Conservation (phyloP, 768 basidiomycete genomes). For the Amanita pseudoporphyria region DNA sequence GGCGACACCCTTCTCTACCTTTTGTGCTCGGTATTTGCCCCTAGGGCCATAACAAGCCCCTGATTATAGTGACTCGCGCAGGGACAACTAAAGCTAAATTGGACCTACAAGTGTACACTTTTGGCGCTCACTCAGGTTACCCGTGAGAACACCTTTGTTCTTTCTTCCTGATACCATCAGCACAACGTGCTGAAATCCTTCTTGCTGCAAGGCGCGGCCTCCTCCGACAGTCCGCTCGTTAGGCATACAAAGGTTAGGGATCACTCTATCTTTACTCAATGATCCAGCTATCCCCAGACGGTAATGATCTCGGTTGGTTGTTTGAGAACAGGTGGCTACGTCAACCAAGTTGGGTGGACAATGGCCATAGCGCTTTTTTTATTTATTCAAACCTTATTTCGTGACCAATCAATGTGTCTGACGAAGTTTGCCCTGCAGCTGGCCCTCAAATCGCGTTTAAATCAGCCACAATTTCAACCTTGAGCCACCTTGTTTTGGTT, state of each 20-base stretch:
- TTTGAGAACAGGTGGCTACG: constrained; percentile 12
- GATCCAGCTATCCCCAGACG: neutral
- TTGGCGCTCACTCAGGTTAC: constrained; percentile 19
- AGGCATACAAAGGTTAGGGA: constrained; percentile 33
- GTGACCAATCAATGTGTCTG: constrained; percentile 7
- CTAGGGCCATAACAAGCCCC: no score
- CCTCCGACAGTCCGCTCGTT: constrained; percentile 61
- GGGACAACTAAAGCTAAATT: constrained; percentile 14
- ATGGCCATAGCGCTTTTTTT: constrained; percentile 14
- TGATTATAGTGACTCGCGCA: constrained; percentile 2
- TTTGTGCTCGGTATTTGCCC: neutral
- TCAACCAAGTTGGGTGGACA: constrained; percentile 23
- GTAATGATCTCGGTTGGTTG: constrained; percentile 8
- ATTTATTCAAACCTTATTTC: constrained; percentile 6
- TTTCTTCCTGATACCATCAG: constrained; percentile 13
- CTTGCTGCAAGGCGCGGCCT: constrained; percentile 49
- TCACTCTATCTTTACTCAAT: constrained; percentile 3
- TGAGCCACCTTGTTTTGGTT: constrained; percentile 3
- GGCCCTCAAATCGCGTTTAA: neutral
- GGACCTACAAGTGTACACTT: constrained; percentile 49
- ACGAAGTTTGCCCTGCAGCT: constrained; percentile 11
- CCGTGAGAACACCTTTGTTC: constrained; percentile 30
- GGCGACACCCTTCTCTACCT: constrained; percentile 16
- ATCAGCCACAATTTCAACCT: constrained; percentile 5
- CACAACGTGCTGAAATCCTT: constrained; percentile 3